Evolutionary conservation across 2,329 filamentous ascomycete genomes (phyloP), one percentile per base, ranked within the genome.

Genomic region (Penicillium occitanis): DNA sequence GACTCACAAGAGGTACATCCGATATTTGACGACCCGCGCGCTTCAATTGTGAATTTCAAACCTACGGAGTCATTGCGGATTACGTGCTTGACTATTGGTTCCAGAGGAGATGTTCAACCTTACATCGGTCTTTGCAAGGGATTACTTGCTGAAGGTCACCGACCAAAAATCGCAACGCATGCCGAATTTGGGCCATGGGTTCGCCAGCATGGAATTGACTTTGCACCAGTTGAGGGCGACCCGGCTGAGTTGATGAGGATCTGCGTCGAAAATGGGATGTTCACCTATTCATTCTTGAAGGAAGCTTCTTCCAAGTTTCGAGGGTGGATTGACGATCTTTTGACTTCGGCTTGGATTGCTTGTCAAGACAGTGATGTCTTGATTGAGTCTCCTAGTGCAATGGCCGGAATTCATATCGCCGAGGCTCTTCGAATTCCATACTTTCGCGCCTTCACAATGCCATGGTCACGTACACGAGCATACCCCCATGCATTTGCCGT

Each of bases 371-470:
- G 90, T 1, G 94, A 99, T 75, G 81, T 99, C 37, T 83, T 99
- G 46, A 97, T 99, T 68, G 95, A 99, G 77, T 96, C 92, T 57
- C 95, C 95, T 0, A 96, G 92, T 66, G 93, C 95, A 14, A 99
- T 99, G 95, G 93, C 91, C 0, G 95, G 95, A 30, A 97, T 99
- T 63, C 95, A 99, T 77, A 96, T 99, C 70, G 95, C 95, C 1
- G 95, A 99, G 79, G 92, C 93, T 28, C 84, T 99, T 1, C 85
- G 87, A 14, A 96, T 99, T 53, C 95, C 95, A 0, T 99, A 99
- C 77, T 98, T 98, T 82, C 88, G 95, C 65, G 94, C 93, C 0
- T 99, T 99, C 75, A 96, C 93, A 19, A 99, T 99, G 95, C 95
- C 95, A 0, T 99, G 95, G 95, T 97, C 95, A 0, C 88, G 93